Conservation (phyloP, 2,329 filamentous ascomycete genomes). For the Colletotrichum sp. region DNA sequence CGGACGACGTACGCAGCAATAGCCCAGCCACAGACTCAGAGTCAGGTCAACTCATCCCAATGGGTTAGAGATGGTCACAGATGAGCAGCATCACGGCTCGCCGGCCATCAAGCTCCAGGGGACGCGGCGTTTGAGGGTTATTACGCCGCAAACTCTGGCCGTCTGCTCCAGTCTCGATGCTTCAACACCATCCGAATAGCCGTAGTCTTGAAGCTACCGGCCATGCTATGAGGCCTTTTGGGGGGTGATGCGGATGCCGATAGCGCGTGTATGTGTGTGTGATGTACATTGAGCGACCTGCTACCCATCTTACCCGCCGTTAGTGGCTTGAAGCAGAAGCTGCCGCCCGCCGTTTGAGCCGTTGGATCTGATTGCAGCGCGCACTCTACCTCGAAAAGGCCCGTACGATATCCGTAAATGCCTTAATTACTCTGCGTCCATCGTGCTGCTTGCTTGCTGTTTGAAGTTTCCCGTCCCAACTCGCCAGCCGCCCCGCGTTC, state of each 20-base stretch:
- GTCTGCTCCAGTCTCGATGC: neutral
- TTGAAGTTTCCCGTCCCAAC: neutral
- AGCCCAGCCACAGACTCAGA: neutral
- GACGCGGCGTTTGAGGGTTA: neutral
- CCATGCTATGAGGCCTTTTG: neutral
- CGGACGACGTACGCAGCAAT: neutral
- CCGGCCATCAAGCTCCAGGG: neutral
- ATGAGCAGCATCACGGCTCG: neutral
- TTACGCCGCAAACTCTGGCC: constrained; percentile 1
- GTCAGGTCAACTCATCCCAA: neutral
- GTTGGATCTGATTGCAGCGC: neutral
- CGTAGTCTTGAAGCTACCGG: neutral
- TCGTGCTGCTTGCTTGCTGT: neutral
- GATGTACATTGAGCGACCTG: constrained; percentile 5
- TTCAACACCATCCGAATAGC: neutral
- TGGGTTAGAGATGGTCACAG: neutral
- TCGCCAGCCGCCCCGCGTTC: neutral
- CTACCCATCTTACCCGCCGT: neutral
- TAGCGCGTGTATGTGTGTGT: neutral
- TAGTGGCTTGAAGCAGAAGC: neutral
- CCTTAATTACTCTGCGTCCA: neutral
- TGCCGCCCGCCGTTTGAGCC: neutral
- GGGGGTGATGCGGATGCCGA: neutral
- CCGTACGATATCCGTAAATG: neutral
- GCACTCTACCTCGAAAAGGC: neutral